Conservation (phyloP, 345 rosid species). For the Pelargonium nanum region DNA sequence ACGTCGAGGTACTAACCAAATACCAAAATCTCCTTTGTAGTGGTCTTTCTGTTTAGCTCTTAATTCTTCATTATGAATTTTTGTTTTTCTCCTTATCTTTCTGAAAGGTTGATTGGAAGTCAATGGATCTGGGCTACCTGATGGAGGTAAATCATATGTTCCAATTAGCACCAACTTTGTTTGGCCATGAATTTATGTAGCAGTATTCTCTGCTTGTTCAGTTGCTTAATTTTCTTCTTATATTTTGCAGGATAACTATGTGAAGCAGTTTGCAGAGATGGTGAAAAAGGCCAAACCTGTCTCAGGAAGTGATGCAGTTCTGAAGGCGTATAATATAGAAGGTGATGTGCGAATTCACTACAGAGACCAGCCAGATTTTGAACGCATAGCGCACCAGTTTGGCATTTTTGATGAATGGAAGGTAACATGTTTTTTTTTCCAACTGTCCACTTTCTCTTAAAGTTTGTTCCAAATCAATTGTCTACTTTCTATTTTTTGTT, state of each 20-base stretch:
- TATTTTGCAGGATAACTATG: conserved; percentile 53
- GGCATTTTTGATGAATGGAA: conserved; percentile 97
- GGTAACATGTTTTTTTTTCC: conserved; percentile 26
- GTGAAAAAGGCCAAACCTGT: conserved; percentile 61
- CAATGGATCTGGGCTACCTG: conserved; percentile 76
- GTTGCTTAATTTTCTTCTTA: conserved; percentile 2
- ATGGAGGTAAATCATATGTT: conserved; percentile 43
- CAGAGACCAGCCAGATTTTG: conserved; percentile 64
- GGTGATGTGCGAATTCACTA: conserved; percentile 72
- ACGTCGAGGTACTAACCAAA: conserved; percentile 44
- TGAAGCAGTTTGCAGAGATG: conserved; percentile 47
- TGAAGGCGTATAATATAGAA: conserved; percentile 45
- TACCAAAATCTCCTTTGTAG: conserved; percentile 2
- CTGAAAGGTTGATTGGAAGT: conserved; percentile 81
- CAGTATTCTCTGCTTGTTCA: conserved; percentile 2
- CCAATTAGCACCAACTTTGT: neutral
- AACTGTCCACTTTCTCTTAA: neutral
- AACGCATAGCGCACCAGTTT: conserved; percentile 64
- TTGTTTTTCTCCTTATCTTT: conserved; percentile 14
- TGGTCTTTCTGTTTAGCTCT: conserved; percentile 4
- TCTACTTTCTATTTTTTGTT: neutral
- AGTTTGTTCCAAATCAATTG: neutral
- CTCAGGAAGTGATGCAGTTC: conserved; percentile 54
- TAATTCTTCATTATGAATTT: conserved; percentile 4
- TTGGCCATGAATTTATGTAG: neutral